These are phyloP conservation scores for Dioscorea alata DNA, from an alignment of 106 monocot genomes.

Conservation along the genomic window DNA sequence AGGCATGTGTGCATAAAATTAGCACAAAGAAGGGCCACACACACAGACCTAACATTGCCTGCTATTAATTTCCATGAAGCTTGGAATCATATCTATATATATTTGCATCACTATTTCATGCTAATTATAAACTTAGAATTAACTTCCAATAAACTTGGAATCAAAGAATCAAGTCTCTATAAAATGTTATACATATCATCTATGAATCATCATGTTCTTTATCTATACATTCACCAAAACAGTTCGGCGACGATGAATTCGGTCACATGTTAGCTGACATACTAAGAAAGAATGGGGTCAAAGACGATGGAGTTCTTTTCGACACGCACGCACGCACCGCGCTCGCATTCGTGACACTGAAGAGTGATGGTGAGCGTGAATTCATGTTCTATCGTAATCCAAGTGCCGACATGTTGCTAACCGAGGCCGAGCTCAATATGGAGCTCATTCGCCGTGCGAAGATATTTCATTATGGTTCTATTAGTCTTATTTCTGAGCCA, in stretches of 20 bases:
- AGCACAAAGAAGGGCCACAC: no score
- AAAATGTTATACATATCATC: constrained; percentile 6
- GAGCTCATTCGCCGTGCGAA: constrained; percentile 14
- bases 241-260: constrained; percentile 31
- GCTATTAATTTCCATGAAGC: no score
- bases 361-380: constrained; percentile 22
- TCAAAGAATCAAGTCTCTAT: constrained; percentile 1
- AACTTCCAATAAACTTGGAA: neutral
- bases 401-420: constrained; percentile 32
- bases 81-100: no score
- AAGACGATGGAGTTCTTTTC: constrained; percentile 19
- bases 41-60: no score
- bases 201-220: neutral
- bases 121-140: neutral
- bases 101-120: no score
- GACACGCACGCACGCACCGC: constrained; percentile 25
- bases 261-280: constrained; percentile 25
- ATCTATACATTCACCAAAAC: neutral
- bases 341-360: constrained; percentile 33
- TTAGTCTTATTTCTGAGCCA: constrained; percentile 31
- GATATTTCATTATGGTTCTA: constrained; percentile 39
- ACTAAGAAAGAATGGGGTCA: constrained; percentile 16
- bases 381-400: constrained; percentile 42
- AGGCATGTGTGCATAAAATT: no score
- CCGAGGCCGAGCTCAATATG: constrained; percentile 15